These are phyloP conservation scores for Ilyonectria mors-panacis DNA, from an alignment of 2,329 filamentous ascomycete species.

Conservation along the genomic window DNA sequence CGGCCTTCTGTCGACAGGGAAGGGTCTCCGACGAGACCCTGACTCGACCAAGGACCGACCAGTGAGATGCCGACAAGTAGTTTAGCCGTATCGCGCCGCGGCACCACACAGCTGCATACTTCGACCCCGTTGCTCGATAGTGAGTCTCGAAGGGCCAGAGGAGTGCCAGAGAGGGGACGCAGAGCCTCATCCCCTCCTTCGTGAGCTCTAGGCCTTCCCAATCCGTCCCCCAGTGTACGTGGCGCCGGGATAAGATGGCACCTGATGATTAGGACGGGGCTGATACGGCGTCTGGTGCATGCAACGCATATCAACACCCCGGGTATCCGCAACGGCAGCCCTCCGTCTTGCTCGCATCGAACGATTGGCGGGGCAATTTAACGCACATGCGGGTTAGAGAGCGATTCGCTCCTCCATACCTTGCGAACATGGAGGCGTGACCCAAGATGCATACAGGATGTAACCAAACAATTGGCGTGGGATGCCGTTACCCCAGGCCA, in stretches of 20 bases:
- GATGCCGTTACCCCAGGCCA: conserved; percentile 24
- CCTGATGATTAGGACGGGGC: conserved; percentile 33
- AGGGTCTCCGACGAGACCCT: conserved; percentile 17
- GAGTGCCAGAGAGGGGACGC: too few relatives aligned
- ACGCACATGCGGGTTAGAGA: conserved; percentile 23
- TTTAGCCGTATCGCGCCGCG: conserved; percentile 27
- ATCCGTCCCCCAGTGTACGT: conserved; percentile 32
- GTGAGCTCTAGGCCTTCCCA: conserved; percentile 2
- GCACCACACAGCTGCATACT: conserved; percentile 12
- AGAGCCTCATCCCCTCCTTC: conserved; percentile 23
- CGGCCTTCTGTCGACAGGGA: conserved; percentile 20
- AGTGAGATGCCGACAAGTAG: conserved; percentile 30
- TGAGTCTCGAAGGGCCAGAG: neutral
- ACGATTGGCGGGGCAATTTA: conserved; percentile 41
- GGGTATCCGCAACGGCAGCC: conserved; percentile 21
- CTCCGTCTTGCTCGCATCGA: conserved; percentile 33
- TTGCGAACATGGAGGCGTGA: conserved; percentile 41
- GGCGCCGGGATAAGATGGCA: conserved; percentile 29
- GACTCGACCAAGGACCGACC: conserved; percentile 20
- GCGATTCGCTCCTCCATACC: conserved; percentile 24
- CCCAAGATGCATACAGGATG: conserved; percentile 35
- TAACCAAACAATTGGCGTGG: conserved; percentile 31
- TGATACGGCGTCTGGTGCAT: conserved; percentile 33
- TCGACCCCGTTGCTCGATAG: conserved; percentile 4
- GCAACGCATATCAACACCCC: conserved; percentile 36